Percentiles rank a stretch among this genome's conserved stretches.
phyloP scores from a whole-genome alignment of 106 monocot genomes.

The Alisma plantagoaquatica region DNA sequence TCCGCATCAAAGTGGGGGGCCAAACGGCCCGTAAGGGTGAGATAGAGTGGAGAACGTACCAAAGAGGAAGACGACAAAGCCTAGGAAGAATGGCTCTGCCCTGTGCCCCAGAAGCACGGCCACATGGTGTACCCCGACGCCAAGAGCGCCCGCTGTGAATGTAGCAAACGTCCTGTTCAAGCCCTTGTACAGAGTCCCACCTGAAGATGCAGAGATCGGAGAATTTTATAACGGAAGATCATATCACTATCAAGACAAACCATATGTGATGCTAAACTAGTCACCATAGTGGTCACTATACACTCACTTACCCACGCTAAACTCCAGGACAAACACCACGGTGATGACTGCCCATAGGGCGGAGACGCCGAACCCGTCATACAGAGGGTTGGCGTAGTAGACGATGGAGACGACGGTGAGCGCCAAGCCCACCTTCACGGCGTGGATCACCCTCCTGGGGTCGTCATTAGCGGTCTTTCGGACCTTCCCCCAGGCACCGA shows the following conservation, averaged over 20 bases:
- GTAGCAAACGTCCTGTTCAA: conserved; percentile 50
- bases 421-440: too few species aligned
- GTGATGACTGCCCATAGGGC: conserved; percentile 67
- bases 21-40: not conserved
- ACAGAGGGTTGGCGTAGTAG: conserved; percentile 47
- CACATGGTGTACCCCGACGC: conserved; percentile 42
- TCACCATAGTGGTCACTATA: not conserved
- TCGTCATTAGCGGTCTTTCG: too few species aligned
- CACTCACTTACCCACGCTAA: conserved; percentile 35
- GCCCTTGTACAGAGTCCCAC: conserved; percentile 55
- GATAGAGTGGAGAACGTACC: conserved; percentile 7
- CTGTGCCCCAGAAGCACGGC: conserved; percentile 31
- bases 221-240: not conserved
- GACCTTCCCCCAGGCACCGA: too few species aligned
- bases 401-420: too few species aligned
- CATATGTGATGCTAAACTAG: not conserved
- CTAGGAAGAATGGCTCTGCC: conserved; percentile 48
- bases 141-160: conserved; percentile 37
- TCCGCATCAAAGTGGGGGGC: too few species aligned
- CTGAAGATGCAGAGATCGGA: conserved; percentile 12
- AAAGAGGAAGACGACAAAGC: conserved; percentile 41
- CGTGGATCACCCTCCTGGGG: too few species aligned
- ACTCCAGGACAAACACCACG: conserved; percentile 66
- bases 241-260: not conserved
- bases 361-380: conserved; percentile 29